These are phyloP conservation scores for Pythium insidiosum DNA, from an alignment of 352 stramenopile species.

Conservation along the genomic window DNA sequence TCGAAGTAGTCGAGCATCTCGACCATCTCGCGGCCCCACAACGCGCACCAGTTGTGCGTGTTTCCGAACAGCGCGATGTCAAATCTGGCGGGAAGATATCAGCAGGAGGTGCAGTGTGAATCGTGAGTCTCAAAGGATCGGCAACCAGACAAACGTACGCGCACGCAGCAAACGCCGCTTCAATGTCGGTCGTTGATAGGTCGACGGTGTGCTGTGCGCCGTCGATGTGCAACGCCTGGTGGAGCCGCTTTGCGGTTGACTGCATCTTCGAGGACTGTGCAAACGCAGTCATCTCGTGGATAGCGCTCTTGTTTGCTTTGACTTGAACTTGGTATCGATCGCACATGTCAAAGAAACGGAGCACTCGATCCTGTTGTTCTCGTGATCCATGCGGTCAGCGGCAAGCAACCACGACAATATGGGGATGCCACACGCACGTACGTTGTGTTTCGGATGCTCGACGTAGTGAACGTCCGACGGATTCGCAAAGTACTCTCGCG, in stretches of 20 bases:
- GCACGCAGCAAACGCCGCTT: constrained; percentile 49
- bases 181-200: constrained; percentile 31
- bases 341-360: constrained; percentile 70
- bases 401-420: background rate
- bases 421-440: constrained; percentile 1
- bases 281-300: constrained; percentile 31
- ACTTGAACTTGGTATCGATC: constrained; percentile 45
- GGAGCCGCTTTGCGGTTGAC: constrained; percentile 18
- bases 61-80: constrained; percentile 53
- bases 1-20: constrained; percentile 49
- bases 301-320: constrained; percentile 38
- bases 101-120: background rate
- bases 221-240: constrained; percentile 25
- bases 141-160: constrained; percentile 25
- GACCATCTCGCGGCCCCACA: constrained; percentile 35
- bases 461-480: constrained; percentile 37
- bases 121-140: background rate
- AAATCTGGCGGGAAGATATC: constrained; percentile 20
- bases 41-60: constrained; percentile 46
- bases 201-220: background rate
- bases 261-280: constrained; percentile 24
- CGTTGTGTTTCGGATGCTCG: constrained; percentile 37
- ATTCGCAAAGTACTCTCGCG: constrained; percentile 48
- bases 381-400: background rate
- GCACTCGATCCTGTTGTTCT: constrained; percentile 26